phyloP scores from a whole-genome alignment of 306 rosid species.

The Vigna radiata region DNA sequence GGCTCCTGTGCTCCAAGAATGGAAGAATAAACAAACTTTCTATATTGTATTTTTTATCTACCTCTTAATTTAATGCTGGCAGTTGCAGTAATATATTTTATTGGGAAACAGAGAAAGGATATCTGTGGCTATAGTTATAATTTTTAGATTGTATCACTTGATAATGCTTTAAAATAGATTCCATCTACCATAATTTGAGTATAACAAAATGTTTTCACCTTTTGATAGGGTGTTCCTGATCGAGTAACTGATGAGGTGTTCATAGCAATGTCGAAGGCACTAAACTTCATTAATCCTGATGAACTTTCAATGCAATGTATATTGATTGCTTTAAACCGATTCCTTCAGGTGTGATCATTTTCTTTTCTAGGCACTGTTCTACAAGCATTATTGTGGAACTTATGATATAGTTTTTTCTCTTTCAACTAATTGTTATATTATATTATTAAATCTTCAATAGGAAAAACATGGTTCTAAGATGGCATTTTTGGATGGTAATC shows the following conservation, averaged over 20 bases:
- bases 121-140: constrained; percentile 20
- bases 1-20: not conserved
- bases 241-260: constrained; percentile 97
- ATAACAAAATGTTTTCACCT: constrained; percentile 40
- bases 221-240: constrained; percentile 83
- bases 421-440: constrained; percentile 31
- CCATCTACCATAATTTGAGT: constrained; percentile 24
- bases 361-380: constrained; percentile 32
- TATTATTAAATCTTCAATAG: constrained; percentile 53
- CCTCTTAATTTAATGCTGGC: not conserved
- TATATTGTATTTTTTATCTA: not conserved
- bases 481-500: constrained; percentile 98
- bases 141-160: constrained; percentile 10
- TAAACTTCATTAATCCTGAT: constrained; percentile 96
- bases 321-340: constrained; percentile 93
- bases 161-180: constrained; percentile 6
- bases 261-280: constrained; percentile 99
- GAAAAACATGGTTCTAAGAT: constrained; percentile 99
- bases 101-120: constrained; percentile 36
- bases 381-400: constrained; percentile 11
- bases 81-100: constrained; percentile 1
- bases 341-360: constrained; percentile 82
- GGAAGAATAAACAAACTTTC: not conserved
- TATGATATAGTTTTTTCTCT: constrained; percentile 3
- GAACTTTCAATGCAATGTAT: constrained; percentile 99